Percentiles rank a stretch among this genome's conserved stretches.
Conservation (phyloP, 129 eudicot species). For the Flaveria ramosissima region DNA sequence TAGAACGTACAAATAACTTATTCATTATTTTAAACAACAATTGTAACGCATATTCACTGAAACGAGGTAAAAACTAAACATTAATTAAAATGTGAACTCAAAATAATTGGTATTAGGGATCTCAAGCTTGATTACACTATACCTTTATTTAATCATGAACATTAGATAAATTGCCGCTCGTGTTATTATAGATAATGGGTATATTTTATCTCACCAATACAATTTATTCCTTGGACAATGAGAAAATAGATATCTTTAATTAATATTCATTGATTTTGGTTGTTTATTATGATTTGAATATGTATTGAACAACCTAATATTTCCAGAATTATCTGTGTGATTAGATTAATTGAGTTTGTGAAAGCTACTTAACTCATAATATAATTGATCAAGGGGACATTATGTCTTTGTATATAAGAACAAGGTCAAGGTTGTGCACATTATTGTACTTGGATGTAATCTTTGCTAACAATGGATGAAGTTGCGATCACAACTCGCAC, state of each 20-base stretch:
- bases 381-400: neutral
- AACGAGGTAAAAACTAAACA: neutral
- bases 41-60: neutral
- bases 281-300: neutral
- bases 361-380: neutral
- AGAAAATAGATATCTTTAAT: neutral
- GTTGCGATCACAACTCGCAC: too few species aligned
- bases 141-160: neutral
- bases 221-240: neutral
- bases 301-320: neutral
- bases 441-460: too few species aligned
- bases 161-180: neutral
- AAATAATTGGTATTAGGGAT: neutral
- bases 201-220: too few species aligned
- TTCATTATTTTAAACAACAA: neutral
- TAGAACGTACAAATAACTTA: too few species aligned
- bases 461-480: too few species aligned
- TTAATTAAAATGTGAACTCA: too few species aligned
- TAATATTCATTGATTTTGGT: neutral
- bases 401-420: neutral
- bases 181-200: neutral
- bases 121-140: neutral
- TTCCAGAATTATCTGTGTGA: neutral
- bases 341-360: neutral
- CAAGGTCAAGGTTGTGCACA: neutral